Evolutionary conservation across 2,329 filamentous ascomycete genomes (phyloP).

Genomic region (Hymenoscyphus occultus): DNA sequence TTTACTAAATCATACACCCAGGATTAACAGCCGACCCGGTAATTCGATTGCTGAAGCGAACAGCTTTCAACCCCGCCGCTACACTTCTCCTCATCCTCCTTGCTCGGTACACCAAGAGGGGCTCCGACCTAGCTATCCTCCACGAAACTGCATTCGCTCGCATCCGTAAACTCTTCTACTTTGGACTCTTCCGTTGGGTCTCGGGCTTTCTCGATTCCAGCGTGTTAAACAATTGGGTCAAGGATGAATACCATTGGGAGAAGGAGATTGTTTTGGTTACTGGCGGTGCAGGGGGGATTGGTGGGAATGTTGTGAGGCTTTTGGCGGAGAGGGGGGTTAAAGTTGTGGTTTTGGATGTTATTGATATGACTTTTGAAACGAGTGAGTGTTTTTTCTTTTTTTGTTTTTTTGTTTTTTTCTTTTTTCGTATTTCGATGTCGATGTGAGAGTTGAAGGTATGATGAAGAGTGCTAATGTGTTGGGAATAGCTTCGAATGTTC

Average conservation of each 20-base stretch:
- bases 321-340: constrained; percentile 62
- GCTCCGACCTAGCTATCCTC: constrained; percentile 51
- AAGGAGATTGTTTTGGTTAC: constrained; percentile 71
- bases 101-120: constrained; percentile 60
- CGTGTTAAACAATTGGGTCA: constrained; percentile 48
- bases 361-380: constrained; percentile 61
- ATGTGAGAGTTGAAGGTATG: constrained; percentile 49
- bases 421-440: no score
- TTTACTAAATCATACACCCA: constrained; percentile 22
- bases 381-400: constrained; percentile 28
- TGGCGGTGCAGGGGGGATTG: constrained; percentile 72
- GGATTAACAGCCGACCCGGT: constrained; percentile 60
- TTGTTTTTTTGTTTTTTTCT: no score
- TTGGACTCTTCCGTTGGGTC: constrained; percentile 49
- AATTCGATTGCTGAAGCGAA: constrained; percentile 54
- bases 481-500: constrained; percentile 44
- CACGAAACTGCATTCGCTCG: constrained; percentile 50
- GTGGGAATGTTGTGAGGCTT: constrained; percentile 60
- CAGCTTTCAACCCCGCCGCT: constrained; percentile 61
- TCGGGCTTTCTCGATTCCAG: constrained; percentile 52
- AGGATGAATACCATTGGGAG: constrained; percentile 57
- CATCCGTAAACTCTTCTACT: constrained; percentile 51
- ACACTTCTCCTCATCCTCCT: constrained; percentile 62
- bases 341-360: constrained; percentile 70
- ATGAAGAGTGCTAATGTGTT: constrained; percentile 29